Evolutionary conservation across 108 stramenopile genomes (phyloP).

Genomic region (Nitzschia sp.): DNA sequence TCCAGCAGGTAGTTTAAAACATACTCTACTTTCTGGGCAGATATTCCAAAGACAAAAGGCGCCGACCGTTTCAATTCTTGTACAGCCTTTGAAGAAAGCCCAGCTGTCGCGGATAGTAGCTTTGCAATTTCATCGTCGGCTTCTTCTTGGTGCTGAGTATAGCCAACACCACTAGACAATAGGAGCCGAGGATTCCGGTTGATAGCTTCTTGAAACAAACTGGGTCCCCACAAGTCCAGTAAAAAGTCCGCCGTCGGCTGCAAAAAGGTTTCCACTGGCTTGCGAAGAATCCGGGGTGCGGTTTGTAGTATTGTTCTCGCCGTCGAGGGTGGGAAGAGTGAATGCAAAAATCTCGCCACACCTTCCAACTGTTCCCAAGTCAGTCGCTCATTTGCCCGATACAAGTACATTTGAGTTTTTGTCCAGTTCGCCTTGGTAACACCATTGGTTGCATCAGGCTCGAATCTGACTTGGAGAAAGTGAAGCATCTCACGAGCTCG

Average conservation of each 20-base stretch:
- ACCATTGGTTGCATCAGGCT: neutral
- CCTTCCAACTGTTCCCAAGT: slow-evolving; percentile 35
- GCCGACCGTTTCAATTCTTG: slow-evolving; percentile 45
- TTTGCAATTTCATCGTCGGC: neutral
- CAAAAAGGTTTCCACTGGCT: slow-evolving; percentile 50
- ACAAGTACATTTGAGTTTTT: slow-evolving; percentile 59
- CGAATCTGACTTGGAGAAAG: neutral
- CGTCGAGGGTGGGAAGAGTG: slow-evolving; percentile 30
- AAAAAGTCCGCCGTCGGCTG: slow-evolving; percentile 76
- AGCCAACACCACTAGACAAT: slow-evolving; percentile 47
- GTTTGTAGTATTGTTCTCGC: slow-evolving; percentile 50
- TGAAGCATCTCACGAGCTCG: neutral
- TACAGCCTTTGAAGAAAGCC: slow-evolving; percentile 32
- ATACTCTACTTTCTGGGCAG: slow-evolving; percentile 42
- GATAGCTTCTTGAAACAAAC: slow-evolving; percentile 63
- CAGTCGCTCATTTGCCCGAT: slow-evolving; percentile 48
- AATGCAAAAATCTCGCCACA: slow-evolving; percentile 65
- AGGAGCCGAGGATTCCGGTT: slow-evolving; percentile 70
- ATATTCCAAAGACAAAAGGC: slow-evolving; percentile 65
- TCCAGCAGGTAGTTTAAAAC: slow-evolving; percentile 39
- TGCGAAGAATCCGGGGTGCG: slow-evolving; percentile 70
- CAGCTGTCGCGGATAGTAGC: slow-evolving; percentile 15
- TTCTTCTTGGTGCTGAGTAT: neutral
- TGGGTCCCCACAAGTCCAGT: slow-evolving; percentile 54
- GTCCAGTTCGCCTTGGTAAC: slow-evolving; percentile 32